phyloP scores from a whole-genome alignment of 75 land plant species.

The Pinus tabuliformis region DNA sequence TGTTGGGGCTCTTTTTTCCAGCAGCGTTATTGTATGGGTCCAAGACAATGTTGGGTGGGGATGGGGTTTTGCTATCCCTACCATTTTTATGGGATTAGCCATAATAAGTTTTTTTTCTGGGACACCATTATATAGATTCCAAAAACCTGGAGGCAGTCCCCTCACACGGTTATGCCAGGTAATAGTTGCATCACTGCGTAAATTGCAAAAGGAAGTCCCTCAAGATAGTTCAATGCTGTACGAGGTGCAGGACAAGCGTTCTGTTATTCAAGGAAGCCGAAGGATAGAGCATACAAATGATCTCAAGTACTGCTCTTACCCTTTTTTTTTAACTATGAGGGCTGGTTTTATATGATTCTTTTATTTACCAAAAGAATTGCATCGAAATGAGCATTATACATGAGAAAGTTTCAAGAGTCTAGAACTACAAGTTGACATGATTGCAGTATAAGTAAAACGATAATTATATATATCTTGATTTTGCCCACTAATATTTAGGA shows the following conservation, averaged over 20 bases:
- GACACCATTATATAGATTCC: constrained; percentile 61
- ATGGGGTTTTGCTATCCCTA: constrained; percentile 75
- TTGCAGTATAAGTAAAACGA: background rate
- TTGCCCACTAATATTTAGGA: too few species aligned
- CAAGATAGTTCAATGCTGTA: constrained; percentile 40
- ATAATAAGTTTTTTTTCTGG: constrained; percentile 64
- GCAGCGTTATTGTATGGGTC: constrained; percentile 72
- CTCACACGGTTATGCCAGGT: constrained; percentile 77
- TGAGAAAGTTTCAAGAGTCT: background rate
- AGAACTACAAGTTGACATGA: background rate
- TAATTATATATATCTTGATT: background rate
- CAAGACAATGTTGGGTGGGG: constrained; percentile 90
- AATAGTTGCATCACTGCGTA: constrained; percentile 62
- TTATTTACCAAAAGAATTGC: background rate
- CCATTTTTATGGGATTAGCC: constrained; percentile 58
- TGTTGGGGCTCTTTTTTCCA: constrained; percentile 73
- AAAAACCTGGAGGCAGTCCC: constrained; percentile 88
- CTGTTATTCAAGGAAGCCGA: constrained; percentile 75
- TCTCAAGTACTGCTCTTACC: constrained; percentile 33
- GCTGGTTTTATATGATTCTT: background rate
- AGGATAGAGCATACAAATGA: constrained; percentile 73
- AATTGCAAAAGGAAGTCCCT: constrained; percentile 52
- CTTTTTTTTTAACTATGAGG: background rate
- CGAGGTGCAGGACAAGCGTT: constrained; percentile 49
- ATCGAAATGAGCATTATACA: background rate